Evolutionary conservation across 192 early-diverging fungal species (phyloP).

Genomic region (Entrophospora sp.): DNA sequence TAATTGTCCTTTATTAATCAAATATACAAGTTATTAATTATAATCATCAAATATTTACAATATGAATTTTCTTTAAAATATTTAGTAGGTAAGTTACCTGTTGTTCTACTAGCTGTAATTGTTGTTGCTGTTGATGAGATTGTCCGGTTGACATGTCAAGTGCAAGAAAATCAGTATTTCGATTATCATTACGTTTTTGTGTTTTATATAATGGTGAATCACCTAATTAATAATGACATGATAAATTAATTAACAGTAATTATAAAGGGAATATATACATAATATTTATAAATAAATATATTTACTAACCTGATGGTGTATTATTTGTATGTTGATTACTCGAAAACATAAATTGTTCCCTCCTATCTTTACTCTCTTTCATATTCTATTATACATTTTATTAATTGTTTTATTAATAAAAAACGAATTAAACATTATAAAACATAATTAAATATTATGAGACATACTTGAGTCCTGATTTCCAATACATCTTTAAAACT

Average conservation of each 20-base stretch:
- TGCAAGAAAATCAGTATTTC: slow-evolving; percentile 21
- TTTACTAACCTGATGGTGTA: slow-evolving; percentile 30
- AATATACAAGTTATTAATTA: too few species aligned
- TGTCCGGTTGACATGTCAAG: slow-evolving; percentile 20
- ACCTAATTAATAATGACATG: slow-evolving; percentile 20
- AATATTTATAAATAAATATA: not conserved
- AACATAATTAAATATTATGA: not conserved
- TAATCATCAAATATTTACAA: slow-evolving; percentile 6
- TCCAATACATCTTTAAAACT: slow-evolving; percentile 96
- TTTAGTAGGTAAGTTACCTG: not conserved
- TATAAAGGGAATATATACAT: not conserved
- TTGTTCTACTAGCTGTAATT: slow-evolving; percentile 17
- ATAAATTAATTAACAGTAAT: not conserved
- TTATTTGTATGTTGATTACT: slow-evolving; percentile 32
- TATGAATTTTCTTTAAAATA: too few species aligned
- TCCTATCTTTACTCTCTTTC: slow-evolving; percentile 79
- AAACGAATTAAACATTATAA: not conserved
- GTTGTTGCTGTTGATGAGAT: slow-evolving; percentile 8
- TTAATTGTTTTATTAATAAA: not conserved
- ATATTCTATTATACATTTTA: slow-evolving; percentile 56
- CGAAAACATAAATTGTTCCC: slow-evolving; percentile 82
- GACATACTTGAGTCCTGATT: slow-evolving; percentile 65
- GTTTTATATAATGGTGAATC: slow-evolving; percentile 50
- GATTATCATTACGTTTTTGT: slow-evolving; percentile 32
- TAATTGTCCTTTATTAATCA: slow-evolving; percentile 76